Base-by-base conservation (phyloP, 805 yeast species). In the Candida pseudofarinosa region DNA sequence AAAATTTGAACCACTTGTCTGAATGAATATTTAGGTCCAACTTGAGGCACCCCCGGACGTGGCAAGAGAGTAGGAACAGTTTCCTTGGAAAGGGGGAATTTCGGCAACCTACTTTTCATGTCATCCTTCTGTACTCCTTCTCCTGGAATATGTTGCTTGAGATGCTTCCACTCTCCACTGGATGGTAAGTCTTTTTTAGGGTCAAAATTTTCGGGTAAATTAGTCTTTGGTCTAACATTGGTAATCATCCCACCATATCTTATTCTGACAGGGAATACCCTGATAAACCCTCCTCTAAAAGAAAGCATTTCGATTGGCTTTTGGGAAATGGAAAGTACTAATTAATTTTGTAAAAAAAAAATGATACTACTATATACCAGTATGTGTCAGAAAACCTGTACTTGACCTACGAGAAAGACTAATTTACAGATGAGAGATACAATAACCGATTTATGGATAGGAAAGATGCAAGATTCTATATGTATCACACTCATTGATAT, bases 11-110 rank as follows among this genome's bases (percentile, higher is more conserved):
- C 67, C 64, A 88, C 80, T 56, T 83, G 83, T 4, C 78, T 65
- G 49, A 88, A 76, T 3, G 80, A 69, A 55, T 76, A 62, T 40
- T 65, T 57, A 31, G 74, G 72, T 1, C 84, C 79, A 2, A 86
- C 85, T 30, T 80, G 76, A 7, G 96, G 96, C 8, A 85, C 87
- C 12, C 85, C 86, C 0, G 89, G 86, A 43, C 83, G 72, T 8
- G 93, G 93, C 31, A 85, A 65, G 31, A 85, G 68, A 0, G 88
- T 77, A 1, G 89, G 85, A 6, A 77, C 74, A 10, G 73, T 67
- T 45, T 81, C 88, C 47, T 79, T 81, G 28, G 76, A 78, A 20
- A 85, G 65, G 2, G 88, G 85, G 47, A 85, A 79, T 38, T 71
- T 66, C 3, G 93, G 93, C 1, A 86, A 51, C 30, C 93, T 63